Base-by-base conservation (phyloP, 352 stramenopile species). In the Pythium coloratum region DNA sequence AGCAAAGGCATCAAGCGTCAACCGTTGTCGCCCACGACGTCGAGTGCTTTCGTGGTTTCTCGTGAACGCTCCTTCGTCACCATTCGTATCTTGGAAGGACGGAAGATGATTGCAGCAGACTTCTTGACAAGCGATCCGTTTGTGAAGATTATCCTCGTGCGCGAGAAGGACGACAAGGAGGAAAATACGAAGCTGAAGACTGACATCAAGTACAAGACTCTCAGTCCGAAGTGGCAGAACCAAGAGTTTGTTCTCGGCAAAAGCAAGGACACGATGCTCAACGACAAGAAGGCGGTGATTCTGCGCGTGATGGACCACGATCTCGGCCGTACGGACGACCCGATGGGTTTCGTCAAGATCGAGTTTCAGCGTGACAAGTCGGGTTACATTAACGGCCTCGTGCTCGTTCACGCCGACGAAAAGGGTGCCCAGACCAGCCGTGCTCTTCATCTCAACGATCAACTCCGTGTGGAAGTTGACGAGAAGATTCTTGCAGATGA, bases 201-300 rank as follows among this genome's bases (percentile, higher is more conserved):
- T 1, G 82, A 92, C 50, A 78, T 86, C 20, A 86, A 89, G 61
- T 62, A 79, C 50, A 89, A 71, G 36, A 90, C 84, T 2, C 28
- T 92, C 2, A 90, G 85, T 34, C 84, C 84, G 0, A 88, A 81
- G 55, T 92, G 84, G 84, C 65, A 76, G 13, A 92, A 92, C 58
- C 79, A 92, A 49, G 76, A 84, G 56, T 92, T 92, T 54, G 66
- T 79, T 14, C 72, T 92, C 0, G 84, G 84, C 2, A 87, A 81
- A 55, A 76, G 66, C 1, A 73, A 79, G 30, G 77, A 73, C 26
- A 89, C 76, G 0, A 64, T 70, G n/a, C 66, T 92, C 16, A 80
- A 72, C 13, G 74, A 89, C 60, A 90, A 90, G 53, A 88, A 82
- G 20, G 77, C 76, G 1, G 42, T 92, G 2, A 30, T 92, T 1